Evolutionary conservation across 1,284 basidiomycete genomes (phyloP).

Genomic region (Trichosporon faecale): DNA sequence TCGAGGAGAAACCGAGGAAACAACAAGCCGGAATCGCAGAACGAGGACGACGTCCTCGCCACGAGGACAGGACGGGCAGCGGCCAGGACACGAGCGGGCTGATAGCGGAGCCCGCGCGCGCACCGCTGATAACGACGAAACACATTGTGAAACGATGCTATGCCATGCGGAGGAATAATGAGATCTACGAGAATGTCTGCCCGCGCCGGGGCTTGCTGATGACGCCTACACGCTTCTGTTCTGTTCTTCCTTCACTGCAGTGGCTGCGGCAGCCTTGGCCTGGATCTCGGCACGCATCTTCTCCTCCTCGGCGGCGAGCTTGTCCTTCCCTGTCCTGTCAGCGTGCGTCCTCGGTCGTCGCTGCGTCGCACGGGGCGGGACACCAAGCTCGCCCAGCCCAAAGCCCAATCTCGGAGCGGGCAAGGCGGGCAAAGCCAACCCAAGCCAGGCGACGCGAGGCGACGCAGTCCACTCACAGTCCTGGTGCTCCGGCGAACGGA

Average conservation of each 20-base stretch:
- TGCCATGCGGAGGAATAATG: not conserved
- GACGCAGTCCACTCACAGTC: conserved; percentile 17
- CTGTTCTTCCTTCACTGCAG: not conserved
- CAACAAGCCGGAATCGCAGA: no score
- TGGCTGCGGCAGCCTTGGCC: not conserved
- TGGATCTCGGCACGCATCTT: conserved; percentile 5
- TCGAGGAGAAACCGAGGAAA: no score
- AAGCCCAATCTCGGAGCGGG: not conserved
- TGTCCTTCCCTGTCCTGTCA: conserved; percentile 17
- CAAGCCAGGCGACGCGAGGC: no score
- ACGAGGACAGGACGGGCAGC: not conserved
- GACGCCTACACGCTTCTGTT: not conserved
- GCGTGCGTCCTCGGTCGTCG: not conserved
- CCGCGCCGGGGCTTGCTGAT: not conserved
- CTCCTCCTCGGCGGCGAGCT: conserved; percentile 13
- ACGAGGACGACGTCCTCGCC: not conserved
- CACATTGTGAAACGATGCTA: not conserved
- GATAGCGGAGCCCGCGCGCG: not conserved
- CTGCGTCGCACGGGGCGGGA: not conserved
- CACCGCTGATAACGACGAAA: not conserved
- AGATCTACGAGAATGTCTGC: not conserved
- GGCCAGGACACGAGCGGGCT: not conserved
- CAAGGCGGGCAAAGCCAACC: not conserved
- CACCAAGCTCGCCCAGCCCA: not conserved
- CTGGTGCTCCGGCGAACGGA: conserved; percentile 12